Evolutionary conservation across 148 eudicot genomes (phyloP), one percentile per base, ranked within the genome.

Genomic region (Salicornia ramosissima): DNA sequence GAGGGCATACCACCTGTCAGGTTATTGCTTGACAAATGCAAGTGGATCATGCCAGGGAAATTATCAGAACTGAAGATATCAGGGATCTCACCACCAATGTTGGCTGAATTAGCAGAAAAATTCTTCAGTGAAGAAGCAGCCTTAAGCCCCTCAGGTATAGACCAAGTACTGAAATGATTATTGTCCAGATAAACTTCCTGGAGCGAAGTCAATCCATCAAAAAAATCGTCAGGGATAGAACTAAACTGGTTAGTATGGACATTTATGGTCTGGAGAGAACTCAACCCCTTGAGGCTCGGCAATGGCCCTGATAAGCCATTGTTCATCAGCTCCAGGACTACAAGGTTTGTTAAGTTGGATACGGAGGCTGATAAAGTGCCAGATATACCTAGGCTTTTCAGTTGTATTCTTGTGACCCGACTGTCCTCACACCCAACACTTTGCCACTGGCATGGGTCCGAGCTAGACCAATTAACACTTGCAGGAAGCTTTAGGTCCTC

Each of bases 201-300:
- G 3, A 93, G 82, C 25, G 79, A 58, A 2, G 71, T 65, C 81
- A 90, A 51, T 13, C 84, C 88, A 5, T 63, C n/a, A 68, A 93
- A 90, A 75, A 90, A 90, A 79, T 81, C 83, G 0, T 74, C 6
- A 0, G 94, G 92, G 55, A 90, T 64, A 0, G 74, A 80, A 19
- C 68, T 39, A 71, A 93, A 93, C 4, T 69, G 71, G 67, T 90
- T 90, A 57, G 69, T 62, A 71, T 56, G 75, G 26, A 90, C 74
- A 15, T 75, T 71, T 6, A 93, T 56, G 16, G 58, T 64, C 67
- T 80, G 84, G 39, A 93, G 83, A 18, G 78, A 74, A 43, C 64
- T 54, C 50, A 92, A 71, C 53, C 96, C 89, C 51, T 82, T 54
- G 0, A 93, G 59, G 72, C 87, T 88, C 64, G 98, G 96, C 7